These are phyloP conservation scores for Colletotrichum sp. DNA, from an alignment of 2,329 filamentous ascomycete genomes.

Conservation along the genomic window DNA sequence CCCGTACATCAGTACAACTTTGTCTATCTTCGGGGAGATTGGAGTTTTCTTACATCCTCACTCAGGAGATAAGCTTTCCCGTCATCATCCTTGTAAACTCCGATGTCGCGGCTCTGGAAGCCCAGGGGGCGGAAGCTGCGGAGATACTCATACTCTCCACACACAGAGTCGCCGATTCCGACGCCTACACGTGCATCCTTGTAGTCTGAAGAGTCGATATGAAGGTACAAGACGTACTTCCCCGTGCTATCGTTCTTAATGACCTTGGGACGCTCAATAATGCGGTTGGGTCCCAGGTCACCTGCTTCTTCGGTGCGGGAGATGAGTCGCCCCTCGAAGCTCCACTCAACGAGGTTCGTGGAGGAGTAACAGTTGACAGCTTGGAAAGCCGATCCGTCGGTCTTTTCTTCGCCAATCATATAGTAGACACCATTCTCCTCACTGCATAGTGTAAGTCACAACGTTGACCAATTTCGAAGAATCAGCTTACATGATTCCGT, in stretches of 20 bases:
- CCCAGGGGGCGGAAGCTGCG: conserved; percentile 39
- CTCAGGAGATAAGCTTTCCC: conserved; percentile 66
- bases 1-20: background rate
- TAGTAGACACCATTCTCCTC: conserved; percentile 65
- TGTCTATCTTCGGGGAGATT: background rate
- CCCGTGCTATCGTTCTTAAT: conserved; percentile 68
- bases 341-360: conserved; percentile 68
- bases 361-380: conserved; percentile 73
- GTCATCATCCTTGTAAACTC: conserved; percentile 66
- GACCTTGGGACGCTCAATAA: conserved; percentile 73
- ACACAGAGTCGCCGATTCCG: conserved; percentile 62
- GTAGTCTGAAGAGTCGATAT: conserved; percentile 68
- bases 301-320: conserved; percentile 51
- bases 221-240: conserved; percentile 73
- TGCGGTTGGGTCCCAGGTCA: conserved; percentile 65
- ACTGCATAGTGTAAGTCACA: background rate
- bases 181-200: conserved; percentile 69
- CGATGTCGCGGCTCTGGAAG: conserved; percentile 58
- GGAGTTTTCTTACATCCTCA: conserved; percentile 56
- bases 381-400: conserved; percentile 63
- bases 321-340: conserved; percentile 63
- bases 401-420: conserved; percentile 74
- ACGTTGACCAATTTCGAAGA: background rate
- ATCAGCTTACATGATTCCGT: conserved; percentile 54
- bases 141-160: conserved; percentile 57